These are phyloP conservation scores for Coffea canephora DNA, from an alignment of 257 asterid species.

Conservation along the genomic window DNA sequence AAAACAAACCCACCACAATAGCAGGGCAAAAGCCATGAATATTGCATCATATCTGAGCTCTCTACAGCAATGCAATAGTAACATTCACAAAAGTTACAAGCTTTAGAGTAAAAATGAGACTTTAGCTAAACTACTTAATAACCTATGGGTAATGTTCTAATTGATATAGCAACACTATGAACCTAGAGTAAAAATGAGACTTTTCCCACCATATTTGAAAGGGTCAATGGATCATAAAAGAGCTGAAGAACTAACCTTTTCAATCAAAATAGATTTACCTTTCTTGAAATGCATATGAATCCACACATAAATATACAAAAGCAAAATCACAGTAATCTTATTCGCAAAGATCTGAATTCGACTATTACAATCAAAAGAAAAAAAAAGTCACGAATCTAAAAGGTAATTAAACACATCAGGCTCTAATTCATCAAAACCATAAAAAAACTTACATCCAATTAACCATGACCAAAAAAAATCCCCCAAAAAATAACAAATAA, in stretches of 20 bases:
- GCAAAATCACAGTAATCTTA: neutral
- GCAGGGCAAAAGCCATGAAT: too few relatives aligned
- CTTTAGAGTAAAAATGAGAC: neutral
- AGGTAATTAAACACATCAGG: neutral
- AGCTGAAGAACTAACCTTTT: slow-evolving; percentile 52
- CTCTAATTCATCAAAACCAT: too few relatives aligned
- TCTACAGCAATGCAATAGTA: neutral
- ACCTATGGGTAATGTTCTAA: neutral
- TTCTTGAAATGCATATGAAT: slow-evolving; percentile 51
- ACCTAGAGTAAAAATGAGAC: neutral
- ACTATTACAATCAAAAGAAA: neutral
- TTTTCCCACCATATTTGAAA: too few relatives aligned
- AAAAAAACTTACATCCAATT: too few relatives aligned
- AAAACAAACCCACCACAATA: neutral
- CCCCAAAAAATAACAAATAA: neutral
- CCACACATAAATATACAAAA: neutral
- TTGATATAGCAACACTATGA: neutral
- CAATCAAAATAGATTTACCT: slow-evolving; percentile 83
- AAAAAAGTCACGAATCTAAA: slow-evolving; percentile 3
- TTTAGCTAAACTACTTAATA: neutral
- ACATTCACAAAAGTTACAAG: neutral
- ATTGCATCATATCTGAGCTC: neutral
- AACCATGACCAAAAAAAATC: neutral
- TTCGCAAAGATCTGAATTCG: neutral
- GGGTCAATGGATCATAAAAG: neutral